phyloP scores from a whole-genome alignment of 805 yeast species.

The Sungouiella thailandica region DNA sequence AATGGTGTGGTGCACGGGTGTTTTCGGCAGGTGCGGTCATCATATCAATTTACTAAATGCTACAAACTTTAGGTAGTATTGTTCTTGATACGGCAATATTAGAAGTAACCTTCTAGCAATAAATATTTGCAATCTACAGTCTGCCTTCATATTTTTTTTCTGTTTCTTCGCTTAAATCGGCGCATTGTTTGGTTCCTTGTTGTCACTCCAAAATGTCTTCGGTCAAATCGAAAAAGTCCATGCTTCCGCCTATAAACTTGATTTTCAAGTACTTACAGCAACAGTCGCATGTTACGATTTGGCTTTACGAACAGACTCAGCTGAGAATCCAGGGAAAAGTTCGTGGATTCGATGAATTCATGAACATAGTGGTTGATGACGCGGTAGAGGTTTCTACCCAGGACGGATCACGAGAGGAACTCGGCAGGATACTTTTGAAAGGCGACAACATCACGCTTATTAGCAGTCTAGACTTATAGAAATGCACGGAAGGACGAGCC shows the following conservation, averaged over 20 bases:
- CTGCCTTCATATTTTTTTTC: no score
- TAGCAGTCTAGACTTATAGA: slow-evolving; percentile 29
- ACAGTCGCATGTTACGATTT: slow-evolving; percentile 71
- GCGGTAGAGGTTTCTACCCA: slow-evolving; percentile 56
- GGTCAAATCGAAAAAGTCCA: slow-evolving; percentile 25
- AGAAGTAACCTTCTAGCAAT: no score
- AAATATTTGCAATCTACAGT: no score
- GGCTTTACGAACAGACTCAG: slow-evolving; percentile 85
- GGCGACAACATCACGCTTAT: slow-evolving; percentile 93
- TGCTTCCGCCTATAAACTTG: slow-evolving; percentile 89
- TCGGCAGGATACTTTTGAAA: slow-evolving; percentile 77
- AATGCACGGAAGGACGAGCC: neutral
- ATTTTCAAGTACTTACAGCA: slow-evolving; percentile 83
- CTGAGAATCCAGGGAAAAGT: slow-evolving; percentile 77
- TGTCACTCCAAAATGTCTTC: slow-evolving; percentile 12
- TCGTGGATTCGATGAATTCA: slow-evolving; percentile 94
- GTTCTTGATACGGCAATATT: no score
- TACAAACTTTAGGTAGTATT: no score
- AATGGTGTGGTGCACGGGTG: no score
- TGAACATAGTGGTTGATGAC: slow-evolving; percentile 69
- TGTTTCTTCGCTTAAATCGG: no score
- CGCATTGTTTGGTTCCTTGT: no score
- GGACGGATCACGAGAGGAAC: slow-evolving; percentile 45
- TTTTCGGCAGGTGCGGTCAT: no score
- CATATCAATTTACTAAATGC: no score